These are phyloP conservation scores for Cyberlindnera samutprakarnensis DNA, from an alignment of 805 yeast species.

Conservation along the genomic window DNA sequence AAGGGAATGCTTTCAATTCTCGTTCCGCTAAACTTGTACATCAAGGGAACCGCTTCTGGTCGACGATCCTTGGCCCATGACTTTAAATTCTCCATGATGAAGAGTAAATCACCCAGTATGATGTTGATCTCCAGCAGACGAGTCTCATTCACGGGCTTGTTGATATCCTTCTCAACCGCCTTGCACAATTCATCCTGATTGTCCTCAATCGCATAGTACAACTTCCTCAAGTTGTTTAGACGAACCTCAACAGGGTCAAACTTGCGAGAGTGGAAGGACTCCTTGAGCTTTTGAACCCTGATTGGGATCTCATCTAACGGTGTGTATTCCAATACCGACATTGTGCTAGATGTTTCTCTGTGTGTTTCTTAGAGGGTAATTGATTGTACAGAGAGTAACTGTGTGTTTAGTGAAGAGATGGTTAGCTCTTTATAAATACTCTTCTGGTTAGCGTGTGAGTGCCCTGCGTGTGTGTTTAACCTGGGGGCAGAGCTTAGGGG, in stretches of 20 bases:
- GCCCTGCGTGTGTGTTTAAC: too few species aligned
- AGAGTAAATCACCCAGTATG: conserved; percentile 45
- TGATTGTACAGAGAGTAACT: too few species aligned
- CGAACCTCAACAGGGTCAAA: conserved; percentile 39
- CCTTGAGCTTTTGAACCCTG: conserved; percentile 35
- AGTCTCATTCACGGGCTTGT: conserved; percentile 59
- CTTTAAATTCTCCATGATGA: conserved; percentile 51
- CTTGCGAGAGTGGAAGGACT: conserved; percentile 37
- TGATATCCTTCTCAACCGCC: conserved; percentile 62
- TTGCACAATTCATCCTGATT: conserved; percentile 43
- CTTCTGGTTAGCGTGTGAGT: too few species aligned
- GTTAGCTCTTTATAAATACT: too few species aligned
- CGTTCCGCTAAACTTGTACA: conserved; percentile 15
- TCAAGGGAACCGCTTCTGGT: conserved; percentile 9
- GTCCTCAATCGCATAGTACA: conserved; percentile 59
- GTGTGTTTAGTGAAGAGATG: too few species aligned
- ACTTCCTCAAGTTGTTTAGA: conserved; percentile 53
- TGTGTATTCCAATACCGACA: conserved; percentile 29
- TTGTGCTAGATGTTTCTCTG: too few species aligned
- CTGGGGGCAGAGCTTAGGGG: too few species aligned
- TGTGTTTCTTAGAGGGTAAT: too few species aligned
- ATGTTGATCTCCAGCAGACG: conserved; percentile 47
- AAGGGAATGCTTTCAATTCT: conserved; percentile 27
- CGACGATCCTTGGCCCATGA: conserved; percentile 51
- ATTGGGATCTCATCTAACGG: conserved; percentile 40